Evolutionary conservation across 139 green algal species (phyloP), one percentile per base, ranked within the genome.

Genomic region (Gonium pectorale): DNA sequence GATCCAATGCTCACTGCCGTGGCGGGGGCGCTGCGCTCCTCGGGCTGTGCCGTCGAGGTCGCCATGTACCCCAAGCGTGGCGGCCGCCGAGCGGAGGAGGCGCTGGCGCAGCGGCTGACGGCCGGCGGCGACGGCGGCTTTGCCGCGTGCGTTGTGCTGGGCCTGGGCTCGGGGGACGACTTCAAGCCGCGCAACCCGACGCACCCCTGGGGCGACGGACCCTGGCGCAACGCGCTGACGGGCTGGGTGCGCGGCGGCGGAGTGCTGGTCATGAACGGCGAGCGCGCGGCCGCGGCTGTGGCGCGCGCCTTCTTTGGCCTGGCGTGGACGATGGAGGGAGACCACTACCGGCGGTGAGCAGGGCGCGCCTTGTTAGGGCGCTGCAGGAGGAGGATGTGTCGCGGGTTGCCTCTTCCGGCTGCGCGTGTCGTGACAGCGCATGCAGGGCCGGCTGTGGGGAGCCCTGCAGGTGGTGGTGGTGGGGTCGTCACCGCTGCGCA

Each of bases 271-370:
- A 2, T 80, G 49, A 49, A 80, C 8, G 71, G 71, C 21, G 77
- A 80, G 71, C 59, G 59, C 3, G 77, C 77, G 77, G 59, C 62
- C 22, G 77, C 77, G 60, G 77, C 77, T 22, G 60, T 60, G 77
- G 40, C 33, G 77, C 41, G 56, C 24, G 62, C 60, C 21, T 83
- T 43, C 41, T 83, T 83, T 40, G 77, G 77, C 4, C 41, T 74
- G 59, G 2, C 21, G 15, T 83, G 77, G 77, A 29, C 27, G 31
- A 83, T 83, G 77, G 77, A 83, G 56, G 56, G 77, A 5, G 59
- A 62, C 41, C 46, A 38, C 29, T 83, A 83, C 56, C n/a, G 59
- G 11, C 27, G 71, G 71, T 80, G 43, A 1, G 69, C 37, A 5
- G 13, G 26, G 4, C 4, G 35, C 22, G 11, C 26, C 7, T 67